phyloP scores from a whole-genome alignment of 2,329 filamentous ascomycete species.

The Pseudogymnoascus sp. region DNA sequence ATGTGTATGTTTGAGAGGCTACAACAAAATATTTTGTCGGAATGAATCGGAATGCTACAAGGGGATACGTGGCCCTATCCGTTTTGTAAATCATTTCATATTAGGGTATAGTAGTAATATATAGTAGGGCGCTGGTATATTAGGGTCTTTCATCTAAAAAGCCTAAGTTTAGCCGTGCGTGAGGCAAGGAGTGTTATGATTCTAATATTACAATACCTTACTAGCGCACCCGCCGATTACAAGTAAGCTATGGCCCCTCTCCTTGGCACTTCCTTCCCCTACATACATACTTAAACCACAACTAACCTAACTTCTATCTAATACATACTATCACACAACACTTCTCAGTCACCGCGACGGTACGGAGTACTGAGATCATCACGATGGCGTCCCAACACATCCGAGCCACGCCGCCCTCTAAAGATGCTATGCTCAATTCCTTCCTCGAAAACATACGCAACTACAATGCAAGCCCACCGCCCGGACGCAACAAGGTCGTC shows the following conservation, averaged over 20 bases:
- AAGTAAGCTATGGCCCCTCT: no score
- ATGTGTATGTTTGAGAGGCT: not conserved
- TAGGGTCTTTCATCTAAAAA: not conserved
- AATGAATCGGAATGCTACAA: not conserved
- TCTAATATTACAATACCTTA: no score
- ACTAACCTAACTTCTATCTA: not conserved
- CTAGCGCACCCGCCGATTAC: no score
- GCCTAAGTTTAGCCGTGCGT: not conserved
- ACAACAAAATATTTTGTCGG: not conserved
- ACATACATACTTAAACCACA: not conserved
- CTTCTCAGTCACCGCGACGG: not conserved
- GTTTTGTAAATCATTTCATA: not conserved
- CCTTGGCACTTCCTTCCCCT: not conserved
- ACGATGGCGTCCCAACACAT: constrained; percentile 5
- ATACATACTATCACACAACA: not conserved
- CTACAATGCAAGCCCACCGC: not conserved
- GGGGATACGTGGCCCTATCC: not conserved
- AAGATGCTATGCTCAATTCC: constrained; percentile 5
- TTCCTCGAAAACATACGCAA: not conserved
- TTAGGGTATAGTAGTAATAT: constrained; percentile 2
- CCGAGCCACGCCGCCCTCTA: constrained; percentile 1
- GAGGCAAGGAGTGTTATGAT: no score
- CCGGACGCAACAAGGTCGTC: not conserved
- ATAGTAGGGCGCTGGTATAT: no score
- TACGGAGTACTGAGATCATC: not conserved